phyloP scores from a whole-genome alignment of 176 grass and related monocot species.

The Carex parvula region DNA sequence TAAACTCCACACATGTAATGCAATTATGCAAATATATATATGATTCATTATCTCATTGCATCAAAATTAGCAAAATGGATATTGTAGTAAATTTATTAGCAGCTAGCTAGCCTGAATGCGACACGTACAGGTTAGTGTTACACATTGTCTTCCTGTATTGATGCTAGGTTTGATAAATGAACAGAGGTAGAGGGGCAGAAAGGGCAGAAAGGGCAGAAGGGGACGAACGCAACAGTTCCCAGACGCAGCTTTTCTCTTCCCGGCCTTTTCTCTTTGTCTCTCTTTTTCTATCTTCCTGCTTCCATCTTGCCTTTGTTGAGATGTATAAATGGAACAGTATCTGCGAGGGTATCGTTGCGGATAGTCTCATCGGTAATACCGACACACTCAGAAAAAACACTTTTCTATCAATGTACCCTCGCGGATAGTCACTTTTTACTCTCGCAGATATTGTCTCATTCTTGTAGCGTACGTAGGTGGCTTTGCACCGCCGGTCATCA shows the following conservation, averaged over 20 bases:
- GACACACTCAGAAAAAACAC: too few species aligned
- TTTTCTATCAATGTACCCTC: too few species aligned
- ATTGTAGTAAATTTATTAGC: not conserved
- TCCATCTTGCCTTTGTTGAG: slow-evolving; percentile 1
- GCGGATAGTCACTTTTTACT: too few species aligned
- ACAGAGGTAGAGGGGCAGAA: not conserved
- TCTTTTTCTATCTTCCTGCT: not conserved
- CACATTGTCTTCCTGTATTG: not conserved
- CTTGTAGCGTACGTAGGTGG: too few species aligned
- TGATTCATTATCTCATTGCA: not conserved
- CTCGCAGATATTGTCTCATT: too few species aligned
- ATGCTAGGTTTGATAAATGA: not conserved
- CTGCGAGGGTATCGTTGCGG: too few species aligned
- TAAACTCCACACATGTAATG: too few species aligned
- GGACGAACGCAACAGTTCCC: not conserved
- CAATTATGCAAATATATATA: not conserved
- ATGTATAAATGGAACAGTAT: not conserved
- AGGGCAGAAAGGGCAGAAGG: not conserved
- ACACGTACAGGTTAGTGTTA: too few species aligned
- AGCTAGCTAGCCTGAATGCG: not conserved
- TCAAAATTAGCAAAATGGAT: not conserved
- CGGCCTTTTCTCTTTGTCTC: not conserved
- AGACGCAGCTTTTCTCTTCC: slow-evolving; percentile 5
- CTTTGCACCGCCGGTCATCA: too few species aligned
- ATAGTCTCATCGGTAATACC: too few species aligned